Evolutionary conservation across 2,329 filamentous ascomycete genomes (phyloP).

Genomic region (Alternaria postmessia): DNA sequence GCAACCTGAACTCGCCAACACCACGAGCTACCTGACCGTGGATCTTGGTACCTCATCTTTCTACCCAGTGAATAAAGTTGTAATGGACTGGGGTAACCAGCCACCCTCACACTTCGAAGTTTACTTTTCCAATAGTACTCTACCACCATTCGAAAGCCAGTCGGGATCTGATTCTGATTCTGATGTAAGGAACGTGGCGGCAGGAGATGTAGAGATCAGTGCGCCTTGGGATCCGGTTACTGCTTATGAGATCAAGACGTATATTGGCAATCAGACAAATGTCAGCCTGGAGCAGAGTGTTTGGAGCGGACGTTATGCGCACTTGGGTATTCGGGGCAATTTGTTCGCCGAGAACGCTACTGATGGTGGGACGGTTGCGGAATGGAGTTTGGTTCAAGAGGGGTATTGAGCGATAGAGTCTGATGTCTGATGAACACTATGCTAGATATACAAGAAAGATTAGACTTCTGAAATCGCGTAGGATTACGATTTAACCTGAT

Average conservation of each 20-base stretch:
- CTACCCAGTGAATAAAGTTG: conserved; percentile 58
- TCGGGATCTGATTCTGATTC: background rate
- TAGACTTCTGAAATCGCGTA: background rate
- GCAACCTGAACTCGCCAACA: conserved; percentile 65
- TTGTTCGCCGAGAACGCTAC: conserved; percentile 43
- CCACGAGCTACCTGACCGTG: conserved; percentile 64
- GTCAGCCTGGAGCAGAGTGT: conserved; percentile 50
- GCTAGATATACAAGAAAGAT: background rate
- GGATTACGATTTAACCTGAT: background rate
- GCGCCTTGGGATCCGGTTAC: conserved; percentile 51
- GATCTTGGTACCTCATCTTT: conserved; percentile 53
- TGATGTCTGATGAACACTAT: background rate
- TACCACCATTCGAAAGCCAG: conserved; percentile 29
- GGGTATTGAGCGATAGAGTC: conserved; percentile 1
- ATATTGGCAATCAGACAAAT: conserved; percentile 57
- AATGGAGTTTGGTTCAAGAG: conserved; percentile 55
- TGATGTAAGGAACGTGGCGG: conserved; percentile 28
- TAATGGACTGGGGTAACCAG: conserved; percentile 67
- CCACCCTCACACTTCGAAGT: conserved; percentile 64
- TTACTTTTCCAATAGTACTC: conserved; percentile 61
- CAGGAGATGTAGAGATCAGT: conserved; percentile 49
- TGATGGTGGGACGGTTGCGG: conserved; percentile 62
- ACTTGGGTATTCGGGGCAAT: conserved; percentile 60
- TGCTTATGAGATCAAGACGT: conserved; percentile 50
- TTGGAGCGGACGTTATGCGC: conserved; percentile 56